A percentile compares a stretch with the other conserved stretches of the same genome.
These are phyloP conservation scores for Fraxinus nigra DNA, from an alignment of 305 asterid genomes.

Conservation along the genomic window DNA sequence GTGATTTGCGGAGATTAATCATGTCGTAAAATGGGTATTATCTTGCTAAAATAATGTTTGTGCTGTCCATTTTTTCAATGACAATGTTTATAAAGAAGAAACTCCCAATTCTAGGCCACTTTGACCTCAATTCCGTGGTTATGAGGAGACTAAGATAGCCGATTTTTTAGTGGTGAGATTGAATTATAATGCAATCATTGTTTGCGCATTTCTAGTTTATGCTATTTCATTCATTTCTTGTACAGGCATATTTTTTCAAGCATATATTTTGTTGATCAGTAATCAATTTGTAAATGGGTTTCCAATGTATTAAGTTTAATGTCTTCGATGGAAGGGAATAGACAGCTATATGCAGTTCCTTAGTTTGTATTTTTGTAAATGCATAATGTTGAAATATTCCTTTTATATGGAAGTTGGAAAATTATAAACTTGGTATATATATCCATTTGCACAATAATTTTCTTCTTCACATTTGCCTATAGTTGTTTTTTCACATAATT, in stretches of 20 bases:
- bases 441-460: neutral
- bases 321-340: neutral
- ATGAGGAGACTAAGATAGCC: neutral
- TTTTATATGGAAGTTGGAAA: neutral
- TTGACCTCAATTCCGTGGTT: constrained; percentile 1
- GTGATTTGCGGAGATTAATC: constrained; percentile 1
- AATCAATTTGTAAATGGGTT: neutral
- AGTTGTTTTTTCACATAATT: neutral
- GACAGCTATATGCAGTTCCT: neutral
- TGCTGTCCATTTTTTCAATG: neutral
- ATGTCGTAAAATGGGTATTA: neutral
- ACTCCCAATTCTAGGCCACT: neutral
- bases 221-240: neutral
- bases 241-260: neutral
- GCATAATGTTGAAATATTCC: neutral
- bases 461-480: neutral
- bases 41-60: neutral
- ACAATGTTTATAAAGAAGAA: neutral
- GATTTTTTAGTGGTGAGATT: neutral
- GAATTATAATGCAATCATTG: neutral
- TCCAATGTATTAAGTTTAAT: neutral
- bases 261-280: neutral
- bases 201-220: neutral
- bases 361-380: neutral
- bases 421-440: neutral